Conservation (phyloP, 139 green algal species). For the Tetradesmus lagerheimii region DNA sequence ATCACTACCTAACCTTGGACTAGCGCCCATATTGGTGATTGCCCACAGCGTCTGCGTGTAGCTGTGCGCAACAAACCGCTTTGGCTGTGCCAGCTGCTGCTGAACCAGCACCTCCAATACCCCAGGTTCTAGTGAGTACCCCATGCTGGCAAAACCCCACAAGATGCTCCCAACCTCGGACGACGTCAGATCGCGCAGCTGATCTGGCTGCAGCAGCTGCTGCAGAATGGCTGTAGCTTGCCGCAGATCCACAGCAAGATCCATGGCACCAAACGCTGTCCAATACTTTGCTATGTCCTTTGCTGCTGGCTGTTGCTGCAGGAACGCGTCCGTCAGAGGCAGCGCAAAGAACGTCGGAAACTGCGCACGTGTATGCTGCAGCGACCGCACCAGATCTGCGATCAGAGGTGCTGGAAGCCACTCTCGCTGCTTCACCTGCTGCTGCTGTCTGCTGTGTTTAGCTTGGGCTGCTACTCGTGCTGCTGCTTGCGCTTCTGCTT, state of each 20-base stretch:
- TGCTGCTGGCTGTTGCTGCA: background rate
- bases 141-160: conserved; percentile 1
- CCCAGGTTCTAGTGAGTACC: background rate
- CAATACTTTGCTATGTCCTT: background rate
- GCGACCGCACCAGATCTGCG: background rate
- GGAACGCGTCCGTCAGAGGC: background rate
- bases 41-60: background rate
- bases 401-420: background rate
- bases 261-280: background rate
- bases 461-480: background rate
- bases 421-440: background rate
- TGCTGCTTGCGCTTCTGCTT: background rate
- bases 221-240: background rate
- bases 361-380: background rate
- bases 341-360: background rate
- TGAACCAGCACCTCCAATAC: background rate
- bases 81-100: background rate
- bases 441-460: background rate
- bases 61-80: background rate
- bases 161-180: background rate
- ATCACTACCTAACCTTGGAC: background rate
- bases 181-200: background rate
- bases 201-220: background rate
- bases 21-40: background rate
- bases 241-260: background rate